A percentile compares a stretch with the other conserved stretches of the same genome.
phyloP scores from a whole-genome alignment of 352 stramenopile genomes.

The Globisporangium cystogenes region DNA sequence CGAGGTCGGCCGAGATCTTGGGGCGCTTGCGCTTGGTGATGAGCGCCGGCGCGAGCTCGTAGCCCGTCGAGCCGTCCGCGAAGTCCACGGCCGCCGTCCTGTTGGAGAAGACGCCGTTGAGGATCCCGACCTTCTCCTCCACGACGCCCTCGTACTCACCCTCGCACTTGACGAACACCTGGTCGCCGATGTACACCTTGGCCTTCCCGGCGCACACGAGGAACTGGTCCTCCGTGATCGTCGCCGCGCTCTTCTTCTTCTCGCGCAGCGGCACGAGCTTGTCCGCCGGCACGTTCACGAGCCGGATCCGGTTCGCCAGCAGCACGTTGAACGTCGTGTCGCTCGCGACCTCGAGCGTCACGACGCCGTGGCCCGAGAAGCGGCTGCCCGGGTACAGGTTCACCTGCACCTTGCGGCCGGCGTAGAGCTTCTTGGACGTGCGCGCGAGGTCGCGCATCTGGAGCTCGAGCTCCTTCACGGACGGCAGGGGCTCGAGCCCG shows the following conservation, averaged over 20 bases:
- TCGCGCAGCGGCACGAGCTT: constrained; percentile 54
- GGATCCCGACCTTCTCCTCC: constrained; percentile 60
- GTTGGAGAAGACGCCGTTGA: constrained; percentile 79
- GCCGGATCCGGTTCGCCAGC: constrained; percentile 56
- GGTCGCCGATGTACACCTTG: constrained; percentile 74
- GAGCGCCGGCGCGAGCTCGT: constrained; percentile 44
- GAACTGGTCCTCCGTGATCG: constrained; percentile 72
- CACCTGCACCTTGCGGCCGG: constrained; percentile 63
- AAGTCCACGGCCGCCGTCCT: constrained; percentile 70
- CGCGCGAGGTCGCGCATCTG: constrained; percentile 44
- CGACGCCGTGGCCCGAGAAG: constrained; percentile 52
- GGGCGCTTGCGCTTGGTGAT: constrained; percentile 55
- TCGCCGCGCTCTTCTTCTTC: constrained; percentile 46
- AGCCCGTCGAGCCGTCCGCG: constrained; percentile 66
- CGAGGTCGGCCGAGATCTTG: constrained; percentile 34
- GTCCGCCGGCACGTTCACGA: constrained; percentile 62
- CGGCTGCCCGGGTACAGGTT: constrained; percentile 66
- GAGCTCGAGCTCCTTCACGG: constrained; percentile 40
- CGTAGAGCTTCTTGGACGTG: constrained; percentile 41
- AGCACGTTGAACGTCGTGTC: constrained; percentile 50
- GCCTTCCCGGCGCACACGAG: constrained; percentile 51
- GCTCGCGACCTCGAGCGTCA: constrained; percentile 42
- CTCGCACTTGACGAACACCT: constrained; percentile 64
- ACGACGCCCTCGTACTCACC: constrained; percentile 38
- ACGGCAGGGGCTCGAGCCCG: constrained; percentile 56